Evolutionary conservation across 73 alveolate species (phyloP), one percentile per base, ranked within the genome.

Genomic region (Symbiodinium pilosum): DNA sequence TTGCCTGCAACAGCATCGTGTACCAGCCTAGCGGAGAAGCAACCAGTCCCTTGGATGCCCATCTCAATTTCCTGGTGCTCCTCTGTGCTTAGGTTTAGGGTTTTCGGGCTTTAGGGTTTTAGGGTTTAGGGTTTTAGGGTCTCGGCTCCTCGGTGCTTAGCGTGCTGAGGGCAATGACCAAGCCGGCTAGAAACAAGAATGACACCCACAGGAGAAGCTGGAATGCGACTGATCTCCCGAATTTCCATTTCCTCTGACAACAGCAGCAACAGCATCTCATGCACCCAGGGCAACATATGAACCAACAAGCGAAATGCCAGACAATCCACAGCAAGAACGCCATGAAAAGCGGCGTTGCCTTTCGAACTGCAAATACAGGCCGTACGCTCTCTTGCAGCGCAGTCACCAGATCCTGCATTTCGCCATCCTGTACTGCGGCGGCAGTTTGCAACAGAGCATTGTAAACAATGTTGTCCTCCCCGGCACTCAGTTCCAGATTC

Each of bases 241-340:
- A 71, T 8, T 24, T 36, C 44, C 85, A 71, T 30, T 36, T 71
- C 43, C 43, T 34, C 85, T 71, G 85, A 30, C 85, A 71, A 32
- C 85, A 71, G 43, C 85, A 71, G 85, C 85, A 71, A 36, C 85
- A 71, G 43, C 43, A 34, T 30, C 85, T n/a, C 85, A 36, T 71
- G 85, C 85, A 71, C 26, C 85, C 16, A 9, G 85, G 85, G 43
- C 85, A 71, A 28, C 77, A 64, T 36, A 71, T 26, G 28, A 71
- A 71, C 85, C 85, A 71, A 28, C 85, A 71, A 24, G 44, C 85
- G 43, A 71, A 71, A 36, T n/a, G 85, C 85, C 85, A 71, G 24
- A 71, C 43, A 7, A n/a, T 30, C 85, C 41, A 36, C 32, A 71
- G 85, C 44, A 71, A 12, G 9, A 71, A 12, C 1, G 85, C 41